Conservation (phyloP, 2,329 filamentous ascomycete genomes). For the Colletotrichum nymphaeae region DNA sequence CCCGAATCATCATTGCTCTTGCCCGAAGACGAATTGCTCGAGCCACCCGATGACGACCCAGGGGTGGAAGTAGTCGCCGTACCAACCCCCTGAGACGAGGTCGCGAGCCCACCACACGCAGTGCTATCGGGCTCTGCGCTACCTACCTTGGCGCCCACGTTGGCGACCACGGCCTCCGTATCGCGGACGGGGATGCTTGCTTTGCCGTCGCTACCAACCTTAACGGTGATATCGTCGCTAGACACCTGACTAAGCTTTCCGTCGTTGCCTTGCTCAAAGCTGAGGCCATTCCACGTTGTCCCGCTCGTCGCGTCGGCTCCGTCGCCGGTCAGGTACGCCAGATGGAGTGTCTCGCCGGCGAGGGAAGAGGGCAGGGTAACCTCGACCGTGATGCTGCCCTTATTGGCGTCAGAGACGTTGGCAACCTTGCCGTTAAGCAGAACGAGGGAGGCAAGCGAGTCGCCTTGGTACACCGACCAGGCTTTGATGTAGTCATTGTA, state of each 20-base stretch:
- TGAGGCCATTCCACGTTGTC: conserved; percentile 31
- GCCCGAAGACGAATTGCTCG: conserved; percentile 25
- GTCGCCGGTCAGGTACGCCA: conserved; percentile 27
- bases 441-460: conserved; percentile 24
- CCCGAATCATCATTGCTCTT: conserved; percentile 4
- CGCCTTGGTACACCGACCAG: conserved; percentile 25
- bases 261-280: conserved; percentile 28
- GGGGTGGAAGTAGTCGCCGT: conserved; percentile 20
- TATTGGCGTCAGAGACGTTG: conserved; percentile 24
- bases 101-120: conserved; percentile 19
- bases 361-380: conserved; percentile 22
- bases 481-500: conserved; percentile 27
- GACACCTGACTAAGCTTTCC: conserved; percentile 9
- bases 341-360: conserved; percentile 22
- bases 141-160: conserved; percentile 21
- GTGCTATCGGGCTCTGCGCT: conserved; percentile 18
- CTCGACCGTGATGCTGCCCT: conserved; percentile 19
- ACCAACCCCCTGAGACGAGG: conserved; percentile 16
- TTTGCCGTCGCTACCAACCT: conserved; percentile 11
- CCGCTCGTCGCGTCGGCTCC: conserved; percentile 29
- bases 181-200: conserved; percentile 28
- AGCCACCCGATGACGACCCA: conserved; percentile 12
- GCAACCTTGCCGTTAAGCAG: conserved; percentile 31
- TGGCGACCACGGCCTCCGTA: conserved; percentile 26
- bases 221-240: conserved; percentile 22